Evolutionary conservation across 2,329 filamentous ascomycete species (phyloP).

Genomic region (Phialocephala subalpina): DNA sequence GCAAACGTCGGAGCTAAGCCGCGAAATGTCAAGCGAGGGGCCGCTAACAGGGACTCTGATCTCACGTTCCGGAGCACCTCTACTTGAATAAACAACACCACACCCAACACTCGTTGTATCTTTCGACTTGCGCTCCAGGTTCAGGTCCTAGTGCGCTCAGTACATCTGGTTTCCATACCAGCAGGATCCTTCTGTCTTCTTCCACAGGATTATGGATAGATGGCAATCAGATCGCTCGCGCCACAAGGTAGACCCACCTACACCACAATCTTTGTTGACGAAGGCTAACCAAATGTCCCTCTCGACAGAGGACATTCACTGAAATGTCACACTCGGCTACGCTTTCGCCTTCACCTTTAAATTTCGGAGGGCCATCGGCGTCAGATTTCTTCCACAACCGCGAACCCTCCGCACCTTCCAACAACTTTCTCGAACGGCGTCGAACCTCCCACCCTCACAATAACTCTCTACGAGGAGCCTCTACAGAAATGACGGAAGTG

Average conservation of each 20-base stretch:
- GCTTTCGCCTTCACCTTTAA: slow-evolving; percentile 38
- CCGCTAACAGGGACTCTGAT: slow-evolving; percentile 4
- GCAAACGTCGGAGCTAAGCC: slow-evolving; percentile 1
- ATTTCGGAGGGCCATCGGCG: slow-evolving; percentile 32
- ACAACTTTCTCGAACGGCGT: slow-evolving; percentile 29
- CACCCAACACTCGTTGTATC: neutral
- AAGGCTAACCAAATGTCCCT: slow-evolving; percentile 24
- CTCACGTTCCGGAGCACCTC: neutral
- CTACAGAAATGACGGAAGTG: slow-evolving; percentile 37
- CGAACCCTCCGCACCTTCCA: slow-evolving; percentile 21
- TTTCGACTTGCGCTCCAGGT: neutral
- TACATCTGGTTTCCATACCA: neutral
- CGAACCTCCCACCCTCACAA: slow-evolving; percentile 42
- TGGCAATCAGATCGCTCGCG: slow-evolving; percentile 30
- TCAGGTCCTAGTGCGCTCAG: neutral
- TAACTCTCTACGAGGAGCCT: slow-evolving; percentile 26
- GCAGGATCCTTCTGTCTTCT: neutral
- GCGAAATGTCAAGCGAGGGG: neutral
- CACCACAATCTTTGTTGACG: slow-evolving; percentile 8
- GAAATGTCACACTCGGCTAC: slow-evolving; percentile 42
- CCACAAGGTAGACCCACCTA: slow-evolving; percentile 36
- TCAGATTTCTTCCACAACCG: slow-evolving; percentile 26
- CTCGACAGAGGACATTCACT: slow-evolving; percentile 38
- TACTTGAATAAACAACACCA: slow-evolving; percentile 1
- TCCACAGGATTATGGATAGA: slow-evolving; percentile 33